Conservation (phyloP, 371 early-diverging fungal genomes). For the Rhizopus arrhizus region DNA sequence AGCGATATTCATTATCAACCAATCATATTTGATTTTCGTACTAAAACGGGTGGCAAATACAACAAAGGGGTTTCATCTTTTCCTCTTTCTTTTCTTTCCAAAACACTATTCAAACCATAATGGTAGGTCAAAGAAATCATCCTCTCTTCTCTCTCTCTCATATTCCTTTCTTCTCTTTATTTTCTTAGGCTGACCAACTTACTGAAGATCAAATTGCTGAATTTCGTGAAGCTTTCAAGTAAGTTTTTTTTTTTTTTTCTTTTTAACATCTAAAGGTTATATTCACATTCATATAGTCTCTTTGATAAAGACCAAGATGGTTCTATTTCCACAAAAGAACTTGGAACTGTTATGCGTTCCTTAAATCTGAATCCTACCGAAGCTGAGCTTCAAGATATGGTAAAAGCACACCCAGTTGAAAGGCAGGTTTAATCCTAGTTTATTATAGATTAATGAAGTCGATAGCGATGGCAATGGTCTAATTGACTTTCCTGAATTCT, state of each 20-base stretch:
- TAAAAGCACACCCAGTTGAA: slow-evolving; percentile 9
- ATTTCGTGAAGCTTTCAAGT: slow-evolving; percentile 48
- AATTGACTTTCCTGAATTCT: slow-evolving; percentile 91
- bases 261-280: background rate
- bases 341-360: slow-evolving; percentile 94
- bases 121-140: background rate
- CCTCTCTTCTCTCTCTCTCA: no score
- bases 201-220: slow-evolving; percentile 94
- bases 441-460: slow-evolving; percentile 76
- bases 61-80: no score
- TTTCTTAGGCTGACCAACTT: slow-evolving; percentile 79
- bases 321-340: slow-evolving; percentile 81
- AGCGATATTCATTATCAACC: no score
- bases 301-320: slow-evolving; percentile 94
- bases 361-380: slow-evolving; percentile 85
- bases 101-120: no score
- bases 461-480: slow-evolving; percentile 92
- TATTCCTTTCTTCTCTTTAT: background rate
- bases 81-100: no score
- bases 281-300: slow-evolving; percentile 19
- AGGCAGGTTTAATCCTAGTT: background rate
- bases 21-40: no score
- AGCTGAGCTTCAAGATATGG: slow-evolving; percentile 80
- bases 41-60: no score
- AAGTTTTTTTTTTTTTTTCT: slow-evolving; percentile 10